Percentiles rank a stretch among this genome's conserved stretches.
These are phyloP conservation scores for Aspergillus neotritici DNA, from an alignment of 2,329 filamentous ascomycete genomes.

Conservation along the genomic window DNA sequence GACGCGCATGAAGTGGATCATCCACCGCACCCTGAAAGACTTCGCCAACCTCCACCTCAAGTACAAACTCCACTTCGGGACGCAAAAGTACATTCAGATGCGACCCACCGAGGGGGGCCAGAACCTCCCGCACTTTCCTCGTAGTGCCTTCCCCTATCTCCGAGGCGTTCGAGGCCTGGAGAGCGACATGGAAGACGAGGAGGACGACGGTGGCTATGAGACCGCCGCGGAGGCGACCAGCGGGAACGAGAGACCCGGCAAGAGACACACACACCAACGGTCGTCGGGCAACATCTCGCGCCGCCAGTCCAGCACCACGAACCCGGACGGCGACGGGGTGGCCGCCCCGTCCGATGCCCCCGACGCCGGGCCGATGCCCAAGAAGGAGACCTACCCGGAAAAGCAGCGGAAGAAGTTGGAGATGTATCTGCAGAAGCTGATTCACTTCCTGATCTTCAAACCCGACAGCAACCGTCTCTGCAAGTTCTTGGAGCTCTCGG, in stretches of 20 bases:
- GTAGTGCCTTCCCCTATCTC: constrained; percentile 82
- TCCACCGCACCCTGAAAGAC: constrained; percentile 78
- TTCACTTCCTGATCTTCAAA: constrained; percentile 93
- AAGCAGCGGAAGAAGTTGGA: constrained; percentile 81
- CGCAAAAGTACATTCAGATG: constrained; percentile 73
- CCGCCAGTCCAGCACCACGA: constrained; percentile 51
- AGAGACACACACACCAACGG: constrained; percentile 43
- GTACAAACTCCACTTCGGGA: constrained; percentile 81
- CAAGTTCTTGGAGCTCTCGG: constrained; percentile 91
- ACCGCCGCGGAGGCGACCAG: constrained; percentile 60
- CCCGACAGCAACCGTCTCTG: constrained; percentile 93
- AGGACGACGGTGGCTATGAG: constrained; percentile 44
- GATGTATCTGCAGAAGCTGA: constrained; percentile 86
- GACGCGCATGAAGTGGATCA: constrained; percentile 94
- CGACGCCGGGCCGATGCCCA: constrained; percentile 35
- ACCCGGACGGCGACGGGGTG: constrained; percentile 33
- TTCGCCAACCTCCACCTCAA: constrained; percentile 90
- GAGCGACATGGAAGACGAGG: constrained; percentile 70
- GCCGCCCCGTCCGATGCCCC: constrained; percentile 29
- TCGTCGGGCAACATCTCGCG: constrained; percentile 55
- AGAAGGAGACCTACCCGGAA: constrained; percentile 63
- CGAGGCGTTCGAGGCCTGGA: constrained; percentile 73
- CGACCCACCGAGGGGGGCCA: constrained; percentile 63
- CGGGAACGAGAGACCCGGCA: constrained; percentile 57
- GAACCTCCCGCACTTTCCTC: constrained; percentile 84